Base-by-base conservation (phyloP, 371 early-diverging fungal species). In the Zychaea mexicana region DNA sequence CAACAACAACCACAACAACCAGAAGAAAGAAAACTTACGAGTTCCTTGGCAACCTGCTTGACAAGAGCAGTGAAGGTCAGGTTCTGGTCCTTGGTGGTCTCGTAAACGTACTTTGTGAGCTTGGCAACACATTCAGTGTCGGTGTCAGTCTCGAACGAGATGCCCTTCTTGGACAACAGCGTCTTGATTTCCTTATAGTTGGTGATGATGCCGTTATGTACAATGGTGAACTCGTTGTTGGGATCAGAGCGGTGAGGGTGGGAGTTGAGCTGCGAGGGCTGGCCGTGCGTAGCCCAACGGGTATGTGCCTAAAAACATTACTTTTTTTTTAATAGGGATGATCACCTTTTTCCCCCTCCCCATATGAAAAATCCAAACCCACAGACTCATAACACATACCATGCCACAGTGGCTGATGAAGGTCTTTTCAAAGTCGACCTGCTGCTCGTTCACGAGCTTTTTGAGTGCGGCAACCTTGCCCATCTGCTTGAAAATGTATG, bases 151-250 rank as follows among this genome's bases (percentile, higher is more conserved):
- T 97, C 95, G 75, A 99, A 99, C 10, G 70, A 67, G 82, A 94
- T 94, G 39, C 96, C 96, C 86, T 96, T 95, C 85, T 92, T 96
- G 72, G 90, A 88, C 42, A 99, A 86, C 47, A 96, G 87, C n/a
- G 94, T 91, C 73, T 91, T 89, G 71, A 99, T 83, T 77, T 95
- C 96, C 83, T 94, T 94, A 87, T 94, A 98, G 90, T 99, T 99
- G 73, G 97, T 97, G 71, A 99, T 97, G 79, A 99, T 99, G 66
- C 99, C 99, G 78, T 99, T 99, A 88, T 99, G 99, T 28, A 99
- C 98, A 32, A 92, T 87, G 58, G 89, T 87, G 79, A 99, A 99
- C 76, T 94, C 93, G 72, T 89, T 89, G 59, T 84, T 85, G 66
- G 87, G 76, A 79, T 97, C 95, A 49, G 95, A 94, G 61, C 95